Evolutionary conservation across 768 basidiomycete species (phyloP), one percentile per base, ranked within the genome.

Genomic region (Rhizopogon salebrosus): DNA sequence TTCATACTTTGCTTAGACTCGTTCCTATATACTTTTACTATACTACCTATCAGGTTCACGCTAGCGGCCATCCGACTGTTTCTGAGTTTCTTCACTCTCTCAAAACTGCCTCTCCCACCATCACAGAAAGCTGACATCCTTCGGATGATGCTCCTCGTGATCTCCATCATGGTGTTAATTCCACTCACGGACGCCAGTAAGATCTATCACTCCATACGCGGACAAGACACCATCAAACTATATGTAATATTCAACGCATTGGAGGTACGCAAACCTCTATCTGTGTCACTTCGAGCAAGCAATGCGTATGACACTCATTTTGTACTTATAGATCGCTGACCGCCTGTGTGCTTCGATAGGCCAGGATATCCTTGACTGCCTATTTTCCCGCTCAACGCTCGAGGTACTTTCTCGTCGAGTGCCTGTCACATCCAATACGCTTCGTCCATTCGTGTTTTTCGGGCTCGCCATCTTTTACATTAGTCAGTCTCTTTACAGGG

Each of bases 181-280:
- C 85, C 89, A 2, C 77, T 94, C 37, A 94, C 95, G 6, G 95
- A 99, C 64, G 89, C 93, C 9, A 95, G 93, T 70, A 94, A 95
- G 74, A 95, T 99, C 59, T 99, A 99, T 62, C 97, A 99, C 63
- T 88, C 87, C 14, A 98, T 99, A 51, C 85, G 97, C 20, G 95
- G 95, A 0, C 97, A 98, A 69, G 97, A 99, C 60, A 97, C 93
- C 2, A 95, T 99, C 73, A 99, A 98, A 72, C 71, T 99, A 45
- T 98, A 98, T 72, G 97, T 99, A 54, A 95, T 99, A 48, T 99
- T 98, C 72, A 98, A 98, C 68, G 95, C 94, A 10, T 78, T 99
- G 6, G 97, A 99, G 80, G 95, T 95, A 68, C 53, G 84, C 66
- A 49, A 24, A 20, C n/a, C 58, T 10, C 4, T 38, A 36, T 38